phyloP scores from a whole-genome alignment of 1,284 basidiomycete species.

The Leccinum huronense region DNA sequence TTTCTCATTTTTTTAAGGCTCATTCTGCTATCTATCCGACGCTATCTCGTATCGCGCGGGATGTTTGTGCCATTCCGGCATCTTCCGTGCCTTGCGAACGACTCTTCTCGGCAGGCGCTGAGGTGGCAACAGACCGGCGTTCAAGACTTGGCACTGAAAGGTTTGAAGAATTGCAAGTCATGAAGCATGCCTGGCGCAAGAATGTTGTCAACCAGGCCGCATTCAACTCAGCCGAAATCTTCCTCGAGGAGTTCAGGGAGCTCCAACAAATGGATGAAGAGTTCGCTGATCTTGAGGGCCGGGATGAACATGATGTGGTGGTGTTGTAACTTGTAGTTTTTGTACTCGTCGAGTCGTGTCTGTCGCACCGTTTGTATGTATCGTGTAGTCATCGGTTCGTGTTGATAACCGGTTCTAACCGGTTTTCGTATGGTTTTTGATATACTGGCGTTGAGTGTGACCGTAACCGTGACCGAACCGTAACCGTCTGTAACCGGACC shows the following conservation, averaged over 20 bases:
- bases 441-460: not conserved
- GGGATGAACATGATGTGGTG: not conserved
- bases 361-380: not conserved
- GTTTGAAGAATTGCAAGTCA: conserved; percentile 1
- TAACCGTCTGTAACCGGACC: not conserved
- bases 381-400: not conserved
- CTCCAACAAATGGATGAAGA: not conserved
- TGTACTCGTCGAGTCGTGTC: not conserved
- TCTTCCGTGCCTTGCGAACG: not conserved
- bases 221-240: not conserved
- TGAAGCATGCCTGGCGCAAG: not conserved
- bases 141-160: not conserved
- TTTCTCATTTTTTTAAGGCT: not conserved
- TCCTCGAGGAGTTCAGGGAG: not conserved
- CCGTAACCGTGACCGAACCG: not conserved
- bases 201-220: not conserved
- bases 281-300: not conserved
- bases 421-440: not conserved
- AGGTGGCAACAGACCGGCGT: not conserved
- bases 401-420: not conserved
- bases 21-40: not conserved
- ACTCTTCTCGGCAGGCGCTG: not conserved
- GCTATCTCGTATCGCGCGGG: not conserved
- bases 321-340: not conserved
- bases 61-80: not conserved